Conservation (phyloP, 768 basidiomycete genomes). For the Lactarius psammicola region DNA sequence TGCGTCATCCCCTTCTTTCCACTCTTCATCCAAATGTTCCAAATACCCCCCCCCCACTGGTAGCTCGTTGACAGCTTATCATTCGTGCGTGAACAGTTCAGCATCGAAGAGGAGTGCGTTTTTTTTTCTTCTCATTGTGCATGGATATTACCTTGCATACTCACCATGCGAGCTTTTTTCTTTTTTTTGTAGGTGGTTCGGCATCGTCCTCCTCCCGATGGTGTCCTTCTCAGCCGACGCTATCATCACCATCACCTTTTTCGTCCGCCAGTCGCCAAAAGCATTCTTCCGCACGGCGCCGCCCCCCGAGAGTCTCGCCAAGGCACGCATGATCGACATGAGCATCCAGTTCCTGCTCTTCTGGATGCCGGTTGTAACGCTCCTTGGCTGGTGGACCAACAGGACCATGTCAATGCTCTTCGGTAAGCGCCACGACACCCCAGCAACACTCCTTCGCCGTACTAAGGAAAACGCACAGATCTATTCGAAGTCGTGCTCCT, state of each 20-base stretch:
- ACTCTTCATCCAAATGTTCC: background rate
- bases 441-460: background rate
- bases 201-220: conserved; percentile 66
- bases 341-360: conserved; percentile 76
- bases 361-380: conserved; percentile 73
- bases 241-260: conserved; percentile 56
- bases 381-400: conserved; percentile 65
- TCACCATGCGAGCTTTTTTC: background rate
- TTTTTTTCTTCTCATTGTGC: no score
- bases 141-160: conserved; percentile 4
- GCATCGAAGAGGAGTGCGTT: conserved; percentile 54
- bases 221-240: conserved; percentile 76
- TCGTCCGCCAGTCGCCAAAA: conserved; percentile 45
- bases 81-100: conserved; percentile 44
- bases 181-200: conserved; percentile 59
- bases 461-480: conserved; percentile 41
- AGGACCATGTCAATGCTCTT: conserved; percentile 66
- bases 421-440: conserved; percentile 41
- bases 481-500: conserved; percentile 65
- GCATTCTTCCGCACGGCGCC: conserved; percentile 38
- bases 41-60: background rate
- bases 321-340: conserved; percentile 68
- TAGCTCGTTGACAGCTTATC: conserved; percentile 68
- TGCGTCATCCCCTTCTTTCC: conserved; percentile 37
- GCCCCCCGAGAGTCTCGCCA: conserved; percentile 58